These are phyloP conservation scores for Vigna hirtella DNA, from an alignment of 306 rosid species.

Conservation along the genomic window DNA sequence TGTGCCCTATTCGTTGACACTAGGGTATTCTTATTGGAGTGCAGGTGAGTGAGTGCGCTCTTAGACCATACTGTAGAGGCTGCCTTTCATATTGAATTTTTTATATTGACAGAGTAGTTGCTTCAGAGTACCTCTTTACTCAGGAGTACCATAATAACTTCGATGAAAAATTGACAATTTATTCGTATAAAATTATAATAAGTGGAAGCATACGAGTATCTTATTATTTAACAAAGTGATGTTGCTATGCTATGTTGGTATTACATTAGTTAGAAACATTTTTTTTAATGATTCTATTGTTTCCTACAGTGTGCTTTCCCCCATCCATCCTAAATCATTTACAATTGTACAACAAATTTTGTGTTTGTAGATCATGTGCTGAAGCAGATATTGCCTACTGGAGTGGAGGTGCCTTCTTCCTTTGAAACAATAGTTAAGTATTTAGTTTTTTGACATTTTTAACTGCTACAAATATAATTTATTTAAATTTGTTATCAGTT, in stretches of 20 bases:
- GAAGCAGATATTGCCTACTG: constrained; percentile 85
- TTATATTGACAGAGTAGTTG: neutral
- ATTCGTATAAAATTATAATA: neutral
- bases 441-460: constrained; percentile 19
- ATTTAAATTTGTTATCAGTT: constrained; percentile 1
- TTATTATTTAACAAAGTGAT: neutral
- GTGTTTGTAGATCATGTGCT: constrained; percentile 75
- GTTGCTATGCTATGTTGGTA: neutral
- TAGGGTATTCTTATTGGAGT: constrained; percentile 93
- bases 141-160: neutral
- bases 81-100: constrained; percentile 8
- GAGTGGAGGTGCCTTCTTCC: constrained; percentile 91
- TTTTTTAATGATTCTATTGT: constrained; percentile 34
- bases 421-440: constrained; percentile 95
- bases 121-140: neutral
- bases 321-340: constrained; percentile 5
- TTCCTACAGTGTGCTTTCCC: constrained; percentile 6
- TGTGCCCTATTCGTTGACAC: constrained; percentile 74
- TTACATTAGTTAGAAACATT: constrained; percentile 1
- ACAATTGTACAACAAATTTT: constrained; percentile 25
- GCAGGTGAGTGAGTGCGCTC: constrained; percentile 67
- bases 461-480: neutral
- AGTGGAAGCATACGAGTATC: neutral
- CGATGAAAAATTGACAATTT: neutral
- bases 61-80: constrained; percentile 5